Percentiles rank a stretch among this genome's conserved stretches.
phyloP scores from a whole-genome alignment of 1,284 basidiomycete species.

The Leccinum pachyderme region DNA sequence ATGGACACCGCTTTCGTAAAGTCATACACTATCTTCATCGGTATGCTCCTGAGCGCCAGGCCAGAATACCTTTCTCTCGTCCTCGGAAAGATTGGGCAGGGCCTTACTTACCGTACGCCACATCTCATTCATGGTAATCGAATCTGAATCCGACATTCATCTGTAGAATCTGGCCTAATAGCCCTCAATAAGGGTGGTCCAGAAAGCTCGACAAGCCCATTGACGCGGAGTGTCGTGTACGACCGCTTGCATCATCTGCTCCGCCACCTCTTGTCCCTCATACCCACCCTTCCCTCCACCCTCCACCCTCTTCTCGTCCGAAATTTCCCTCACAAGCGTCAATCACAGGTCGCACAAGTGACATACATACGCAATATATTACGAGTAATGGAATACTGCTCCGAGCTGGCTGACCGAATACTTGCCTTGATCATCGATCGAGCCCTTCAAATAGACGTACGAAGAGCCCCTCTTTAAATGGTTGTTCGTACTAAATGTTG shows the following conservation, averaged over 20 bases:
- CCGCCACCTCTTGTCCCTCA: slow-evolving; percentile 79
- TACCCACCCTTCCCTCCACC: slow-evolving; percentile 86
- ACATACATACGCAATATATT: slow-evolving; percentile 93
- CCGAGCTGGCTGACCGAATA: slow-evolving; percentile 84
- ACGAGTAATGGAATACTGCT: slow-evolving; percentile 84
- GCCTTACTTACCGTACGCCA: slow-evolving; percentile 84
- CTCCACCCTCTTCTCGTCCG: slow-evolving; percentile 82
- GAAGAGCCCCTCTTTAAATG: slow-evolving; percentile 30
- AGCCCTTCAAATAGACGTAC: slow-evolving; percentile 91
- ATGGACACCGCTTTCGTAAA: slow-evolving; percentile 83
- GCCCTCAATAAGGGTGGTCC: slow-evolving; percentile 54
- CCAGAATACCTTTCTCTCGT: slow-evolving; percentile 90
- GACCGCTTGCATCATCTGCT: slow-evolving; percentile 86
- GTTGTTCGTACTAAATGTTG: slow-evolving; percentile 2
- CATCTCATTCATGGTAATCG: slow-evolving; percentile 4
- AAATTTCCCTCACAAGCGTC: slow-evolving; percentile 93
- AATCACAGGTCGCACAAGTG: slow-evolving; percentile 76
- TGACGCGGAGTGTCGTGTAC: slow-evolving; percentile 84
- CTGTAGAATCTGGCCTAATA: slow-evolving; percentile 66
- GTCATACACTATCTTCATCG: slow-evolving; percentile 84
- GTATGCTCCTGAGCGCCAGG: slow-evolving; percentile 90
- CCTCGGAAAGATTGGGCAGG: slow-evolving; percentile 77
- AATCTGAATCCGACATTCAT: slow-evolving; percentile 9
- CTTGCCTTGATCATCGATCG: slow-evolving; percentile 86
- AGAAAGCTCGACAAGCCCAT: slow-evolving; percentile 62